Evolutionary conservation across 2,329 filamentous ascomycete species (phyloP).

Genomic region (Sporothrix humicola): DNA sequence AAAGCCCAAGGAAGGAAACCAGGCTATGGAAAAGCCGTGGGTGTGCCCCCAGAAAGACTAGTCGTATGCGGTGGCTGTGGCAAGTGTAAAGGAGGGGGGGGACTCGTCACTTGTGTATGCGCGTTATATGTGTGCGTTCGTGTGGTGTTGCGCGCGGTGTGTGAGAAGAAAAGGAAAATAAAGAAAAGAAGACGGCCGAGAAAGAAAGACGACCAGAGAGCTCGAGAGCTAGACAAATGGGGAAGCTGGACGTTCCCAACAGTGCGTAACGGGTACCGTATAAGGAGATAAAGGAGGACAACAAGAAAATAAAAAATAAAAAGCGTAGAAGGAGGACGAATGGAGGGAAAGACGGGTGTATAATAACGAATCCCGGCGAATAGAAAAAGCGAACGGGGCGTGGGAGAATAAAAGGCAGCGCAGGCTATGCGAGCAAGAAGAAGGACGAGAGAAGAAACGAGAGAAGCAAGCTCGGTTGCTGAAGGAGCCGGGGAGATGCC

Average conservation of each 20-base stretch:
- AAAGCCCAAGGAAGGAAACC: neutral
- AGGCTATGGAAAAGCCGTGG: neutral
- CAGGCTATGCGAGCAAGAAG: slow-evolving; percentile 4
- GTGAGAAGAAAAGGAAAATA: neutral
- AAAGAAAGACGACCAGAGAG: neutral
- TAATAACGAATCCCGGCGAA: slow-evolving; percentile 12
- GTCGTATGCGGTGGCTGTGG: slow-evolving; percentile 8
- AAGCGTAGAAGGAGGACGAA: neutral
- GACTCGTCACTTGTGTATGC: neutral
- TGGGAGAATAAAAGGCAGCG: slow-evolving; percentile 5
- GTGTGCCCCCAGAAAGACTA: neutral
- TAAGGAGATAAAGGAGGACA: slow-evolving; percentile 17
- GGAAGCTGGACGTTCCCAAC: slow-evolving; percentile 10
- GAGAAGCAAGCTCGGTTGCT: slow-evolving; percentile 3
- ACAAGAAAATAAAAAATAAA: neutral
- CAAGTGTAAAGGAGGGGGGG: neutral
- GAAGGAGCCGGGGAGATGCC: slow-evolving; percentile 23
- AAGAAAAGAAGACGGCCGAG: neutral
- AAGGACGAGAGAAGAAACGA: neutral
- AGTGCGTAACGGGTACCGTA: slow-evolving; percentile 16
- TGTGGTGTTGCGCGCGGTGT: neutral
- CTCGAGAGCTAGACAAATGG: slow-evolving; percentile 26
- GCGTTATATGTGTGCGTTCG: slow-evolving; percentile 4
- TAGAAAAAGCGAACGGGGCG: slow-evolving; percentile 23
- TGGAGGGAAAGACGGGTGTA: neutral